Percentiles rank a stretch among this genome's conserved stretches.
phyloP scores from a whole-genome alignment of 169 alveolate genomes.

The Plasmodium sp. region DNA sequence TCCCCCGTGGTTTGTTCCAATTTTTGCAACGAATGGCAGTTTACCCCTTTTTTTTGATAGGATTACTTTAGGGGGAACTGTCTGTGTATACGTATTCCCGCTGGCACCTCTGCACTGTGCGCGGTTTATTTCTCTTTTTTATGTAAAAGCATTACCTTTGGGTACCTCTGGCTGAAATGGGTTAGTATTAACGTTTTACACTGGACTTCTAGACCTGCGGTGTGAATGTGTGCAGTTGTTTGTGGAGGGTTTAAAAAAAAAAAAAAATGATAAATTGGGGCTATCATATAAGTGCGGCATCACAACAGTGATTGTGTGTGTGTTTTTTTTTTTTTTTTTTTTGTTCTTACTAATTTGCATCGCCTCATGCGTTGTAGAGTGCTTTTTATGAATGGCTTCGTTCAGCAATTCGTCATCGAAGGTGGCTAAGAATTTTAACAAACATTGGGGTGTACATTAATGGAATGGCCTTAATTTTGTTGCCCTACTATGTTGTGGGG shows the following conservation, averaged over 20 bases:
- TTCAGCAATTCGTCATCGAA: slow-evolving; percentile 82
- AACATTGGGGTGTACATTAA: neutral
- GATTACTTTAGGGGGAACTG: neutral
- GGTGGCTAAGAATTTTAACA: slow-evolving; percentile 79
- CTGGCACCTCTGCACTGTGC: neutral
- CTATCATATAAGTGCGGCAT: neutral
- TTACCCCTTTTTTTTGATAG: neutral
- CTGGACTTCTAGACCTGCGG: slow-evolving; percentile 64
- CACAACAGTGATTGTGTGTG: neutral
- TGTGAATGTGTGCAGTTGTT: neutral
- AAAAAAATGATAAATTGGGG: neutral
- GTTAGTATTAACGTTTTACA: slow-evolving; percentile 87
- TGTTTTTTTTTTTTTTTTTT: neutral
- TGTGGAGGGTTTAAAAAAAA: neutral
- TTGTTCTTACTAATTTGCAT: slow-evolving; percentile 77
- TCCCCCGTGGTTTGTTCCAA: neutral
- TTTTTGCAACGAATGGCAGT: neutral
- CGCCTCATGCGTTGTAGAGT: slow-evolving; percentile 84
- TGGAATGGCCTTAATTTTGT: neutral
- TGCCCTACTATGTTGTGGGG: neutral
- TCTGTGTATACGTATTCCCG: neutral
- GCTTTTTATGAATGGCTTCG: slow-evolving; percentile 88
- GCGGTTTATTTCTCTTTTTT: neutral
- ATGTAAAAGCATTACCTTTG: slow-evolving; percentile 77
- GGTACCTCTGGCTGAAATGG: slow-evolving; percentile 94